phyloP scores from a whole-genome alignment of 345 rosid species.

The Leavenworthia alabamica region DNA sequence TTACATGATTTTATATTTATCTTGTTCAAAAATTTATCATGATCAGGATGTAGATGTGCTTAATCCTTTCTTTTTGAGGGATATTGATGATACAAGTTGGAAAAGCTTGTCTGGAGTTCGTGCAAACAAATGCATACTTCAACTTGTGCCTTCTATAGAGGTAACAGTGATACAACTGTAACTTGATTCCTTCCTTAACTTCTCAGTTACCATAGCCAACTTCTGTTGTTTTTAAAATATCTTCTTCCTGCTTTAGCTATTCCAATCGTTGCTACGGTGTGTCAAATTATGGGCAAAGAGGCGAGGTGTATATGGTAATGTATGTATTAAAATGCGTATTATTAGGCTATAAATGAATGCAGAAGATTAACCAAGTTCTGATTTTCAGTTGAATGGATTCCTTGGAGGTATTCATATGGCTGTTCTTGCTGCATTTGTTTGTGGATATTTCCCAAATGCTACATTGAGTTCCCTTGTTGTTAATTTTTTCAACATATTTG shows the following conservation, averaged over 20 bases:
- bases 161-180: conserved; percentile 10
- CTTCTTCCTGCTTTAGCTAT: conserved; percentile 35
- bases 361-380: not conserved
- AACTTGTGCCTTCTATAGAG: conserved; percentile 49
- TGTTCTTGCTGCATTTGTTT: conserved; percentile 46
- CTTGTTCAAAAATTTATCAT: not conserved
- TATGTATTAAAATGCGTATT: conserved; percentile 25
- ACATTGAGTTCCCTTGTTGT: conserved; percentile 35
- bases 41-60: conserved; percentile 46
- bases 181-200: not conserved
- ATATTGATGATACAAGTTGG: conserved; percentile 53
- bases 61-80: conserved; percentile 35
- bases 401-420: conserved; percentile 60
- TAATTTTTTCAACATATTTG: conserved; percentile 44
- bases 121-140: conserved; percentile 41
- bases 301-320: conserved; percentile 56
- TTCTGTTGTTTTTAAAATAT: not conserved
- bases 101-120: conserved; percentile 54
- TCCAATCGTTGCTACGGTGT: conserved; percentile 44
- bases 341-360: not conserved
- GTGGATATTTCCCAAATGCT: conserved; percentile 40
- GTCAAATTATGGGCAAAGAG: conserved; percentile 54
- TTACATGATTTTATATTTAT: not conserved
- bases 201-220: not conserved
- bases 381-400: conserved; percentile 50